Conservation (phyloP, 2,329 filamentous ascomycete genomes). For the Alternaria triticina region DNA sequence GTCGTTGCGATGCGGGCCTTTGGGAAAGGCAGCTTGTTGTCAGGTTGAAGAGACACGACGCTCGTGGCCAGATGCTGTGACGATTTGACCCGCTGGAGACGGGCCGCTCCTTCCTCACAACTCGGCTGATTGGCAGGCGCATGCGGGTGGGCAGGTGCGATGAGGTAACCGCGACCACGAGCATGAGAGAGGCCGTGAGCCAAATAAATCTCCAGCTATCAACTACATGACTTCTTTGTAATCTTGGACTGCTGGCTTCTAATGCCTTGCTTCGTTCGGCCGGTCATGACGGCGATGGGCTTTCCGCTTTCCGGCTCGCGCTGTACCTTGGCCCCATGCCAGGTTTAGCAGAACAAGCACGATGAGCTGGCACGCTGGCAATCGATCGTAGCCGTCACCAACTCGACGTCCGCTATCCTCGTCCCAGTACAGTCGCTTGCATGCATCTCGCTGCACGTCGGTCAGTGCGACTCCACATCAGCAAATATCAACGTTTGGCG, state of each 20-base stretch:
- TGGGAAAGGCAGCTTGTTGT: not conserved
- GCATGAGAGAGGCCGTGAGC: constrained; percentile 6
- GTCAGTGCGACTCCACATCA: constrained; percentile 14
- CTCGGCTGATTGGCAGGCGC: constrained; percentile 18
- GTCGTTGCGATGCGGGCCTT: not conserved
- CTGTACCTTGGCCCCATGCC: constrained; percentile 21
- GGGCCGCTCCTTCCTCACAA: constrained; percentile 17
- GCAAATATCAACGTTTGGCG: constrained; percentile 9
- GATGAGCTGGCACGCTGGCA: constrained; percentile 14
- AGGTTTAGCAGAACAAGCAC: constrained; percentile 22
- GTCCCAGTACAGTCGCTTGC: constrained; percentile 14
- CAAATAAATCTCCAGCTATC: not conserved
- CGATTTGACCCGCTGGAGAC: constrained; percentile 10
- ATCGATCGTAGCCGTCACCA: constrained; percentile 16
- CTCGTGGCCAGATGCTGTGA: constrained; percentile 2
- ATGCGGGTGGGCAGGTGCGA: constrained; percentile 9
- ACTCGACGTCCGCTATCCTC: constrained; percentile 4
- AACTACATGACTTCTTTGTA: not conserved
- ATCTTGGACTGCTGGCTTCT: not conserved
- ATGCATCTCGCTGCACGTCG: constrained; percentile 13
- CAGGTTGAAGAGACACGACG: not conserved
- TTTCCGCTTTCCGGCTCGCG: constrained; percentile 12
- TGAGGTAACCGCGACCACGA: constrained; percentile 14
- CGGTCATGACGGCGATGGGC: constrained; percentile 12
- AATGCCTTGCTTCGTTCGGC: constrained; percentile 9